Conservation (phyloP, 1,139 yeast species). For the Eremothecium cymbalariae region DNA sequence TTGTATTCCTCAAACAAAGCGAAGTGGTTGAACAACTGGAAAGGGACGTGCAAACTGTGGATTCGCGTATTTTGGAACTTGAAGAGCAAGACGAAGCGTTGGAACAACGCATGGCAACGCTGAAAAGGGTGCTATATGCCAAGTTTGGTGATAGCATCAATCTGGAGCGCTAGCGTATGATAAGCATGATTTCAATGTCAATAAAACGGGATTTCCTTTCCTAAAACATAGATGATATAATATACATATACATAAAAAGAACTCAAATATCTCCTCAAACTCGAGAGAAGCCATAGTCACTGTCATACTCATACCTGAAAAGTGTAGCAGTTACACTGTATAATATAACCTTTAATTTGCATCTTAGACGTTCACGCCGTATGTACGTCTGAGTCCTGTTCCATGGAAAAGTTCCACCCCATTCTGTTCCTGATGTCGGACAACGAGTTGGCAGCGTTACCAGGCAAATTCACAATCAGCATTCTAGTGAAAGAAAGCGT, state of each 20-base stretch:
- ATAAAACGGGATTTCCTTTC: background rate
- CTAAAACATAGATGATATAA: background rate
- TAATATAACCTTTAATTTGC: constrained; percentile 1
- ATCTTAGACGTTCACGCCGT: constrained; percentile 11
- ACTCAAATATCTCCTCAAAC: background rate
- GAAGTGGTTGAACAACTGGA: constrained; percentile 65
- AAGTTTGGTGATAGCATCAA: constrained; percentile 88
- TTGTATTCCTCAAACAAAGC: constrained; percentile 55
- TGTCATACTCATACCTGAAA: background rate
- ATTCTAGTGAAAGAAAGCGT: no score
- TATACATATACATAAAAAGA: background rate
- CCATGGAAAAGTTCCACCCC: constrained; percentile 14
- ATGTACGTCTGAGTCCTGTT: constrained; percentile 21
- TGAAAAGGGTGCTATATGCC: constrained; percentile 71
- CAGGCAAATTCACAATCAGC: constrained; percentile 34
- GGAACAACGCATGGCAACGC: constrained; percentile 45
- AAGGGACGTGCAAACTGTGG: constrained; percentile 46
- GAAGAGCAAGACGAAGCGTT: constrained; percentile 44
- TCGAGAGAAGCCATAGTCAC: background rate
- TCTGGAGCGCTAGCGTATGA: constrained; percentile 44
- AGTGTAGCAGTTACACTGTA: background rate
- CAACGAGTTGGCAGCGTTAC: constrained; percentile 19
- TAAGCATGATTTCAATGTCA: constrained; percentile 1
- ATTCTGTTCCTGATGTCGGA: constrained; percentile 23
- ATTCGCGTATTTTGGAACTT: constrained; percentile 39